These are phyloP conservation scores for Xylaria sp. DNA, from an alignment of 2,329 filamentous ascomycete genomes.

Conservation along the genomic window DNA sequence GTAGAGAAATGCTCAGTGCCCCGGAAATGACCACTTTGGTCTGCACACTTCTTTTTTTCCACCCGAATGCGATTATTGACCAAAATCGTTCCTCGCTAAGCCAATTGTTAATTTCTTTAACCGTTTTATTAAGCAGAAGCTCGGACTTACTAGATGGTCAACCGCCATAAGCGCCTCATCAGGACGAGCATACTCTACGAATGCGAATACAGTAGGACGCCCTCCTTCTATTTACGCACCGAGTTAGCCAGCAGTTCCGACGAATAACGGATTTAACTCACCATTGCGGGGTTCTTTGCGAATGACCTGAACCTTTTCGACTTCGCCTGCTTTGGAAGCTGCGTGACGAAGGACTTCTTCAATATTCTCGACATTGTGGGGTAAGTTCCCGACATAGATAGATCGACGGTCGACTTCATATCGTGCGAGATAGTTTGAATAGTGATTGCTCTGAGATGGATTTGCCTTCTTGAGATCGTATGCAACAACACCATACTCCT, in stretches of 20 bases:
- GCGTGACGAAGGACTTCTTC: slow-evolving; percentile 44
- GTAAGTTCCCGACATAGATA: slow-evolving; percentile 51
- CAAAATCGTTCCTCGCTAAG: slow-evolving; percentile 51
- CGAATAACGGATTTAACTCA: not conserved
- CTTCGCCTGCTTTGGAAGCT: slow-evolving; percentile 45
- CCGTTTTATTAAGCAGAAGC: slow-evolving; percentile 1
- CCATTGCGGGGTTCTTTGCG: slow-evolving; percentile 41
- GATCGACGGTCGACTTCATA: slow-evolving; percentile 53
- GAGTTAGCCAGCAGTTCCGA: slow-evolving; percentile 19
- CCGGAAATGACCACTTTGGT: slow-evolving; percentile 29
- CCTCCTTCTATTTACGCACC: slow-evolving; percentile 36
- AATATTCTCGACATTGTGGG: slow-evolving; percentile 41
- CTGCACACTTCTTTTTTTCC: slow-evolving; percentile 51
- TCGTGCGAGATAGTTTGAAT: slow-evolving; percentile 48
- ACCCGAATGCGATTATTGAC: slow-evolving; percentile 52
- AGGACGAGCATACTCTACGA: slow-evolving; percentile 55
- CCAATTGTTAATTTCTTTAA: slow-evolving; percentile 29
- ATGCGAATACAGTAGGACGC: slow-evolving; percentile 48
- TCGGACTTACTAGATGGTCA: slow-evolving; percentile 51
- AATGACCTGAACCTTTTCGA: slow-evolving; percentile 48
- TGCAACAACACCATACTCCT: slow-evolving; percentile 47
- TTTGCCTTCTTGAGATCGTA: slow-evolving; percentile 50
- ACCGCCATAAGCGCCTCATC: slow-evolving; percentile 55
- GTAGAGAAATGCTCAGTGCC: slow-evolving; percentile 12
- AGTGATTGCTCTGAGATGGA: slow-evolving; percentile 43